Evolutionary conservation across 768 basidiomycete genomes (phyloP).

Genomic region (Pilatotrama ljubarskyi): DNA sequence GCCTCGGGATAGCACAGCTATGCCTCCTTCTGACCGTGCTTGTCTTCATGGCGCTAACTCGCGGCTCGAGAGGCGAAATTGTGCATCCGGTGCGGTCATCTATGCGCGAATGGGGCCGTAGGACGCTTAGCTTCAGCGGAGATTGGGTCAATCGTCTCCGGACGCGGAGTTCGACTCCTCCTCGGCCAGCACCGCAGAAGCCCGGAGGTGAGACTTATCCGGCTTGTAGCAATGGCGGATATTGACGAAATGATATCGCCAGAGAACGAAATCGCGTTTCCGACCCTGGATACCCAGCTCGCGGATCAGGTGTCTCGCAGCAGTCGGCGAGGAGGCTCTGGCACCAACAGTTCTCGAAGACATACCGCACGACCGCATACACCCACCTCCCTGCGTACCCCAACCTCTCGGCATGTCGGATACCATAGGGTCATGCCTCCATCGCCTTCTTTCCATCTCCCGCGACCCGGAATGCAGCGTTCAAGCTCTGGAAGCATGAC

Average conservation of each 20-base stretch:
- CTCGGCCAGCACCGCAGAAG: slow-evolving; percentile 6
- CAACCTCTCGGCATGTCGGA: slow-evolving; percentile 18
- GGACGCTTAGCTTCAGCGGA: slow-evolving; percentile 55
- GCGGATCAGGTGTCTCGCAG: slow-evolving; percentile 8
- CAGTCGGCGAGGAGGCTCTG: neutral
- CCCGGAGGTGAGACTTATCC: slow-evolving; percentile 2
- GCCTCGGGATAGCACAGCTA: slow-evolving; percentile 85
- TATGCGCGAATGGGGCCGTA: slow-evolving; percentile 55
- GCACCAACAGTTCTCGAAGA: slow-evolving; percentile 1
- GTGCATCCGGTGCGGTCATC: slow-evolving; percentile 26
- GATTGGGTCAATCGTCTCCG: slow-evolving; percentile 48
- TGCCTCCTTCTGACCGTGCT: slow-evolving; percentile 81
- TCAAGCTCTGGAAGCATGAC: slow-evolving; percentile 40
- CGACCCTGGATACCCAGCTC: slow-evolving; percentile 18
- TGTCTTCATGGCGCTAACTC: slow-evolving; percentile 83
- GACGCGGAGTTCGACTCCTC: slow-evolving; percentile 34
- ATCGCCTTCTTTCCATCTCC: slow-evolving; percentile 34
- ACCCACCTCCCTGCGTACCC: slow-evolving; percentile 22
- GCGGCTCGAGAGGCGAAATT: slow-evolving; percentile 55
- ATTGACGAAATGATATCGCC: neutral
- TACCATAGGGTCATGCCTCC: slow-evolving; percentile 25
- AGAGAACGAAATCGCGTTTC: slow-evolving; percentile 23
- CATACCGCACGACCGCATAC: slow-evolving; percentile 22
- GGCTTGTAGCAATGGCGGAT: neutral
- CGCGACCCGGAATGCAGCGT: slow-evolving; percentile 42